These are phyloP conservation scores for Salix purpurea DNA, from an alignment of 345 rosid species.

Conservation along the genomic window DNA sequence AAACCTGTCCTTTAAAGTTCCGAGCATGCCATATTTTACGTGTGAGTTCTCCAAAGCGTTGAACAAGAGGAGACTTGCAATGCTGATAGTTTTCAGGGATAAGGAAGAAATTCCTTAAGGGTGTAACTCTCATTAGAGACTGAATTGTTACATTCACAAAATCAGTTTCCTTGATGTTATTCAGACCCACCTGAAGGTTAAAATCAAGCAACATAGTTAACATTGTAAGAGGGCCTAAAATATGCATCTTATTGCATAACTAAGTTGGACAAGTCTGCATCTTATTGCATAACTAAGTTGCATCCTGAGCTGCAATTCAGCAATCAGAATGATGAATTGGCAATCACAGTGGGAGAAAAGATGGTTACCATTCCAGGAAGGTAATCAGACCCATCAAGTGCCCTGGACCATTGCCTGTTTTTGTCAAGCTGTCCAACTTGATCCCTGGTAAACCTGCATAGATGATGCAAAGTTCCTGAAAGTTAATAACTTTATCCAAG, in stretches of 20 bases:
- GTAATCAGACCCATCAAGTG: slow-evolving; percentile 97
- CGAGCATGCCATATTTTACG: slow-evolving; percentile 95
- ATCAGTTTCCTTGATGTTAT: slow-evolving; percentile 91
- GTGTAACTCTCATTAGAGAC: slow-evolving; percentile 89
- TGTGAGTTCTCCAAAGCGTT: slow-evolving; percentile 89
- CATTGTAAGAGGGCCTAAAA: not conserved
- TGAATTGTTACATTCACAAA: slow-evolving; percentile 97
- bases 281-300: not conserved
- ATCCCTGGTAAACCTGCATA: slow-evolving; percentile 66
- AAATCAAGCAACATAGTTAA: not conserved
- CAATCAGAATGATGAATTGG: not conserved
- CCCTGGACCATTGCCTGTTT: slow-evolving; percentile 93
- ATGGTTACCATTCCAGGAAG: slow-evolving; percentile 91
- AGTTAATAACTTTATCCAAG: not conserved
- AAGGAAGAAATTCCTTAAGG: slow-evolving; percentile 84
- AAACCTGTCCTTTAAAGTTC: slow-evolving; percentile 97
- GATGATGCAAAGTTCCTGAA: not conserved
- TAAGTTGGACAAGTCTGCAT: not conserved
- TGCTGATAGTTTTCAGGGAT: slow-evolving; percentile 87
- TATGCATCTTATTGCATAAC: not conserved
- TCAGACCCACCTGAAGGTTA: slow-evolving; percentile 76
- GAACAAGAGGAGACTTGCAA: slow-evolving; percentile 75
- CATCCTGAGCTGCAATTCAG: not conserved
- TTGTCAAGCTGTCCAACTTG: slow-evolving; percentile 85
- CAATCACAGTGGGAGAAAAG: not conserved